These are phyloP conservation scores for Suillus paluster DNA, from an alignment of 768 basidiomycete species.

Conservation along the genomic window DNA sequence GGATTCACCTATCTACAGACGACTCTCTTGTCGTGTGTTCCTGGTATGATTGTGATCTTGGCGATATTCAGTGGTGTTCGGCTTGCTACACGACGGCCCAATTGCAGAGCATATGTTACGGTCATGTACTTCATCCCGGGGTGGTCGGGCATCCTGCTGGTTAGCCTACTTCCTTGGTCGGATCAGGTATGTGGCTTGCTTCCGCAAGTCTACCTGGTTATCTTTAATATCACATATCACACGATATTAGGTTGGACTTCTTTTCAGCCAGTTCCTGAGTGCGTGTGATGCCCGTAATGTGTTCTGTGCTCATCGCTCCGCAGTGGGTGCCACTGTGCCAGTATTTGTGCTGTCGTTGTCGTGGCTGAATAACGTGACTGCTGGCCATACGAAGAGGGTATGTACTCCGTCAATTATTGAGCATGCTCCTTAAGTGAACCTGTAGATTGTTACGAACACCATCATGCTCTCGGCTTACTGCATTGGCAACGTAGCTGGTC, in stretches of 20 bases:
- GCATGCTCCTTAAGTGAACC: not conserved
- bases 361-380: slow-evolving; percentile 62
- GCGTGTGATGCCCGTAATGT: slow-evolving; percentile 10
- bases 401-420: slow-evolving; percentile 37
- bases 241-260: slow-evolving; percentile 10
- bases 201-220: slow-evolving; percentile 10
- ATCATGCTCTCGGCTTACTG: slow-evolving; percentile 69
- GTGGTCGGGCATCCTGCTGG: slow-evolving; percentile 57
- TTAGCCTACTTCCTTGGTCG: slow-evolving; percentile 62
- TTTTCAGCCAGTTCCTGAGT: slow-evolving; percentile 62
- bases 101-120: slow-evolving; percentile 60
- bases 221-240: not conserved
- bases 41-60: slow-evolving; percentile 61
- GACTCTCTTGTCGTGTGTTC: slow-evolving; percentile 66
- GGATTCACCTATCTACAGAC: slow-evolving; percentile 65
- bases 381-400: slow-evolving; percentile 68
- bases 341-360: slow-evolving; percentile 58
- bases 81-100: slow-evolving; percentile 51
- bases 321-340: slow-evolving; percentile 50
- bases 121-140: slow-evolving; percentile 62
- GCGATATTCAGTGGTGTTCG: slow-evolving; percentile 66
- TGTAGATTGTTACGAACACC: slow-evolving; percentile 46
- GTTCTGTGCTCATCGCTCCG: not conserved
- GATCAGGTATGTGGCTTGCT: slow-evolving; percentile 57
- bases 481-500: slow-evolving; percentile 62